Evolutionary conservation across 345 rosid genomes (phyloP).

Genomic region (Bretschneidera sinensis): DNA sequence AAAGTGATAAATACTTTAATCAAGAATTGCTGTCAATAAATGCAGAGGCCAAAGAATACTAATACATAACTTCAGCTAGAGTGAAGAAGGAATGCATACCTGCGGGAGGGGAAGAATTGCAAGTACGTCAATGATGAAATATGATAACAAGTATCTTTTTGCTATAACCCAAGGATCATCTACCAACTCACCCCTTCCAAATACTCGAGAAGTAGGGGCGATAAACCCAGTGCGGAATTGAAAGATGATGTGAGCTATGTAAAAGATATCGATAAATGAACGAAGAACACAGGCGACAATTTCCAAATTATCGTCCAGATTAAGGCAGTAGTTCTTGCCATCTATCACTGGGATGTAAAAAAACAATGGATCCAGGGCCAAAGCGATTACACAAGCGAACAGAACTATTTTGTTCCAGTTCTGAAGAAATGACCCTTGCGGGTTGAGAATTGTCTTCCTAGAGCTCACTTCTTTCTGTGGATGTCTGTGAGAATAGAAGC

Average conservation of each 20-base stretch:
- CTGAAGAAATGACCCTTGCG: slow-evolving; percentile 29
- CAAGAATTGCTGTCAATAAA: too few relatives aligned
- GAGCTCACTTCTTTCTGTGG: slow-evolving; percentile 15
- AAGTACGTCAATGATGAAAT: slow-evolving; percentile 30
- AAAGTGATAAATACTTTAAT: too few relatives aligned
- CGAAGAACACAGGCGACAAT: slow-evolving; percentile 27
- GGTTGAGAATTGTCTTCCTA: slow-evolving; percentile 30
- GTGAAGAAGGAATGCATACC: slow-evolving; percentile 15
- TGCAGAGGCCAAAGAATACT: too few relatives aligned
- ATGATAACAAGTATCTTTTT: slow-evolving; percentile 23
- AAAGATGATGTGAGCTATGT: slow-evolving; percentile 28
- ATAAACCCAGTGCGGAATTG: slow-evolving; percentile 32
- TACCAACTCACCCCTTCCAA: slow-evolving; percentile 35
- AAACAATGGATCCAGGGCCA: slow-evolving; percentile 37
- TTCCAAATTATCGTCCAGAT: slow-evolving; percentile 20
- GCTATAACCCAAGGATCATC: slow-evolving; percentile 19
- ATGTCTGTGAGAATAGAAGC: slow-evolving; percentile 4
- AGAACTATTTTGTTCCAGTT: slow-evolving; percentile 32
- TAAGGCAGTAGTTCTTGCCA: slow-evolving; percentile 13
- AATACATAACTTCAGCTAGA: neutral
- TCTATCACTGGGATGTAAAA: slow-evolving; percentile 32
- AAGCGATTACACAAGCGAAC: slow-evolving; percentile 24
- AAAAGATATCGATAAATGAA: slow-evolving; percentile 28
- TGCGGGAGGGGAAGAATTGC: slow-evolving; percentile 36
- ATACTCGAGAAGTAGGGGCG: slow-evolving; percentile 30